Percentiles rank a stretch among this genome's conserved stretches.
These are phyloP conservation scores for Solanum appendiculatum DNA, from an alignment of 257 asterid species.

Conservation along the genomic window DNA sequence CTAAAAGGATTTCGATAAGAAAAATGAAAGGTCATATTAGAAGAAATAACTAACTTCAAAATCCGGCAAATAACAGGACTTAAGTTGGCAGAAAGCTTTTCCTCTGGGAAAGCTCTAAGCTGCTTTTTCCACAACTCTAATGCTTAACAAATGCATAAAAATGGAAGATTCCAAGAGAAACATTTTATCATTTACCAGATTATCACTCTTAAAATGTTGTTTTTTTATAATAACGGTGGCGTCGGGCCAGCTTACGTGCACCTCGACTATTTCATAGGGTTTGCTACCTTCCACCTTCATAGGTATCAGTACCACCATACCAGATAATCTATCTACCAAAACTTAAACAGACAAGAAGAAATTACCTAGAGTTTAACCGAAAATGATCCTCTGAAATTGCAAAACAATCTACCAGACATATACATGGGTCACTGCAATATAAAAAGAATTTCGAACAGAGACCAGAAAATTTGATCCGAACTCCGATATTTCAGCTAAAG, in stretches of 20 bases:
- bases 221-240: background rate
- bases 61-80: background rate
- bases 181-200: background rate
- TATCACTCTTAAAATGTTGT: background rate
- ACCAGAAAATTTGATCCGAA: background rate
- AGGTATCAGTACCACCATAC: background rate
- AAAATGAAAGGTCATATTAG: background rate
- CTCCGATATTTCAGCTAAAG: background rate
- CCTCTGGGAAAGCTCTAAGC: background rate
- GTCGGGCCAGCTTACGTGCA: background rate
- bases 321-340: background rate
- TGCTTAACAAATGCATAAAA: background rate
- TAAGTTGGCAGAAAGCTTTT: background rate
- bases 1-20: background rate
- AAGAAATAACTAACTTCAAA: background rate
- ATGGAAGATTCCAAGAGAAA: background rate
- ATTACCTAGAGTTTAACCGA: background rate
- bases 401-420: background rate
- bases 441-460: background rate
- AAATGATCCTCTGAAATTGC: background rate
- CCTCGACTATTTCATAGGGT: background rate
- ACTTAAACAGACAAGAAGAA: background rate
- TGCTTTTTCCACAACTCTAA: background rate
- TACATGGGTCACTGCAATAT: background rate
- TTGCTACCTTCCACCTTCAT: background rate